Conservation (phyloP, 75 land plant species). For the Selaginella moellendorffii region DNA sequence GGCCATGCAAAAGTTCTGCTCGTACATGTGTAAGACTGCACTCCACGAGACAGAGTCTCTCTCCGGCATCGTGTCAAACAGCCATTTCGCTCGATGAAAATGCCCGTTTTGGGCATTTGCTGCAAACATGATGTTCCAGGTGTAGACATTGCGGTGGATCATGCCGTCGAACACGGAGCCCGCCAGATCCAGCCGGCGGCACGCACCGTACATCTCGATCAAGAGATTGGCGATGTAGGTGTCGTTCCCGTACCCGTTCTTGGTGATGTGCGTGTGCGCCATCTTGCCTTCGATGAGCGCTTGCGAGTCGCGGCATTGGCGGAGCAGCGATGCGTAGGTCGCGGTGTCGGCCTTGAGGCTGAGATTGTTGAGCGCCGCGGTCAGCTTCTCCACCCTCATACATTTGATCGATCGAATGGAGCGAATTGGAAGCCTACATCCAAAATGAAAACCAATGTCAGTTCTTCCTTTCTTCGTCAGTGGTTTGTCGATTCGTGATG, state of each 20-base stretch:
- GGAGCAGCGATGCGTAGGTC: neutral
- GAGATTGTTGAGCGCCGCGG: neutral
- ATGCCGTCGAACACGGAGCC: slow-evolving; percentile 34
- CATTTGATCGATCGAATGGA: too few relatives aligned
- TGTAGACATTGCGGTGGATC: slow-evolving; percentile 23
- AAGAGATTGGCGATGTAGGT: neutral
- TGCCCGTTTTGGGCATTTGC: slow-evolving; percentile 32
- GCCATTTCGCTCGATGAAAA: slow-evolving; percentile 22
- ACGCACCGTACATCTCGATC: neutral
- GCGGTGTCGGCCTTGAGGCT: slow-evolving; percentile 1
- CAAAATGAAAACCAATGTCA: too few relatives aligned
- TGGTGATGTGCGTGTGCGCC: neutral
- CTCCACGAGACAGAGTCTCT: slow-evolving; percentile 51
- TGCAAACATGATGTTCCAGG: slow-evolving; percentile 48
- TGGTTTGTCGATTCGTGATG: too few relatives aligned
- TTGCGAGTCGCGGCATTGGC: neutral
- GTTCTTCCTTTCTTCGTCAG: too few relatives aligned
- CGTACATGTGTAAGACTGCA: slow-evolving; percentile 6
- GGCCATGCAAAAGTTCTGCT: slow-evolving; percentile 26
- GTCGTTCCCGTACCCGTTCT: neutral
- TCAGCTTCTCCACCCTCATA: neutral
- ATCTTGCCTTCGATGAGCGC: slow-evolving; percentile 3
- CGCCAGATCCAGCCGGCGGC: slow-evolving; percentile 13
- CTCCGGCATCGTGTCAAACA: slow-evolving; percentile 32
- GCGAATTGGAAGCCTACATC: too few relatives aligned